Percentiles rank a stretch among this genome's conserved stretches.
phyloP scores from a whole-genome alignment of 176 grass and related monocot genomes.

The Poa pratensis region DNA sequence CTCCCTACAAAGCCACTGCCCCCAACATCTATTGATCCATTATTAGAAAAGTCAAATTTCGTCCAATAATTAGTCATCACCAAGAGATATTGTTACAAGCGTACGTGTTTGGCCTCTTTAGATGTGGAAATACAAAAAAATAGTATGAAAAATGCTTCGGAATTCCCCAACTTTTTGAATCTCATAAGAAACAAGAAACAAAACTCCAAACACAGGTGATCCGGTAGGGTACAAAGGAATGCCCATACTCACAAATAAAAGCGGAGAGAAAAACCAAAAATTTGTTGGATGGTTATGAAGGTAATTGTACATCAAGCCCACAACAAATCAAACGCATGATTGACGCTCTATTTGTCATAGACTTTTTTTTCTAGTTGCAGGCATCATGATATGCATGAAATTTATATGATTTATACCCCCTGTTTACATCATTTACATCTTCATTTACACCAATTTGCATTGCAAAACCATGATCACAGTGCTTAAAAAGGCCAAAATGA shows the following conservation, averaged over 20 bases:
- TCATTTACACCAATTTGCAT: no score
- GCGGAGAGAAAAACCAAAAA: background rate
- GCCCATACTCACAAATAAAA: background rate
- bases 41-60: background rate
- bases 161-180: background rate
- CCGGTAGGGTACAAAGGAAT: background rate
- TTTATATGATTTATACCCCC: no score
- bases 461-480: no score
- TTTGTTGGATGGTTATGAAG: background rate
- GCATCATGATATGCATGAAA: background rate
- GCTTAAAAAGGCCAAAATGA: no score
- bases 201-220: background rate
- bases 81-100: background rate
- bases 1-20: no score
- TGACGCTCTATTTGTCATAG: background rate
- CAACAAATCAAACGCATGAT: background rate
- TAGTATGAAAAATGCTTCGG: background rate
- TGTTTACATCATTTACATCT: background rate
- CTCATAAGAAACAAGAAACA: background rate
- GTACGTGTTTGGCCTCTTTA: no score
- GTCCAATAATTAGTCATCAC: no score
- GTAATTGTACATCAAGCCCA: background rate
- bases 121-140: no score
- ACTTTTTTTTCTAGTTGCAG: background rate
- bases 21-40: background rate